Evolutionary conservation across 2,329 filamentous ascomycete species (phyloP).

Genomic region (Trichoderma aggressivum): DNA sequence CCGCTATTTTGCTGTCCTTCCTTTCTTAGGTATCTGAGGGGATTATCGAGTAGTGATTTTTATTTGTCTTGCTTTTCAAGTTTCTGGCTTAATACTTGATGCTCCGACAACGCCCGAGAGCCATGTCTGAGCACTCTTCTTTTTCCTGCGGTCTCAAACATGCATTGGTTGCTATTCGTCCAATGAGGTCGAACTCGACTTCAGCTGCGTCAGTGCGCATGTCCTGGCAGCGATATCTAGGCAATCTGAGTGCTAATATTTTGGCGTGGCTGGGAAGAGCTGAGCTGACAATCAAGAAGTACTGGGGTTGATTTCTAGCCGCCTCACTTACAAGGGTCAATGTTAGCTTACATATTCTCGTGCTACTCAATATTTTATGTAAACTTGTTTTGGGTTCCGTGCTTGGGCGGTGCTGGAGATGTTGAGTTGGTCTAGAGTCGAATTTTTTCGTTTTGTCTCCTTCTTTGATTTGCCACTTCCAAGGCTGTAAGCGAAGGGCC

Average conservation of each 20-base stretch:
- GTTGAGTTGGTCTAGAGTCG: neutral
- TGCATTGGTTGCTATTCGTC: neutral
- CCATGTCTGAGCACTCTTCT: neutral
- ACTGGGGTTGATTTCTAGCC: neutral
- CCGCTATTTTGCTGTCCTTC: neutral
- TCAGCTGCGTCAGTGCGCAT: neutral
- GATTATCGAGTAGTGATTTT: neutral
- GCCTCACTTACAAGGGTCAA: neutral
- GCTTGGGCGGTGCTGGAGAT: neutral
- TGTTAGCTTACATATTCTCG: neutral
- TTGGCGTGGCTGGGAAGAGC: neutral
- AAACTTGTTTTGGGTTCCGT: neutral
- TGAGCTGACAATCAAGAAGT: neutral
- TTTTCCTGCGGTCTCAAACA: neutral
- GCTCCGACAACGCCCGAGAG: neutral
- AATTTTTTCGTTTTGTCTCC: neutral
- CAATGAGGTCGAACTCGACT: neutral
- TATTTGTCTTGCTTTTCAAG: neutral
- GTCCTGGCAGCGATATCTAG: neutral
- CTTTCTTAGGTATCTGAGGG: neutral
- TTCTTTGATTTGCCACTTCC: neutral
- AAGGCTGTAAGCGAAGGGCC: neutral
- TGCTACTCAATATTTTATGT: neutral
- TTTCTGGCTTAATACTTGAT: neutral
- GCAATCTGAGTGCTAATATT: neutral